Evolutionary conservation across 176 grass and related monocot genomes (phyloP).

Genomic region (Otatea glauca): DNA sequence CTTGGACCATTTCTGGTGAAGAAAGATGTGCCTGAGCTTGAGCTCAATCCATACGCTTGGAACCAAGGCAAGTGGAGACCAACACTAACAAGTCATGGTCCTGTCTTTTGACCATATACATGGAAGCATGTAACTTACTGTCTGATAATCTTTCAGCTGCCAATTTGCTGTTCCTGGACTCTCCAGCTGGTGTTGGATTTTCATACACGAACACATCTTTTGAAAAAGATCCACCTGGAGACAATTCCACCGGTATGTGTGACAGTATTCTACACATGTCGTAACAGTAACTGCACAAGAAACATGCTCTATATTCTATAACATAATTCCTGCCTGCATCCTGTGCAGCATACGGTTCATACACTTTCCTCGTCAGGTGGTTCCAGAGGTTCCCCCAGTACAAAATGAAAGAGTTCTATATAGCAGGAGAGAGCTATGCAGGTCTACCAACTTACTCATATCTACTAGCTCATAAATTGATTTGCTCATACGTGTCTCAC

Average conservation of each 20-base stretch:
- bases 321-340: background rate
- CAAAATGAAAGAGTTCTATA: slow-evolving; percentile 68
- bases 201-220: slow-evolving; percentile 85
- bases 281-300: background rate
- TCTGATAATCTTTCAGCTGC: slow-evolving; percentile 56
- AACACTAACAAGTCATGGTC: background rate
- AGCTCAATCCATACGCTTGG: slow-evolving; percentile 66
- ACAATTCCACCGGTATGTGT: slow-evolving; percentile 70
- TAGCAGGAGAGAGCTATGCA: slow-evolving; percentile 70
- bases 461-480: no score
- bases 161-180: slow-evolving; percentile 81
- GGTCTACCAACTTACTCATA: slow-evolving; percentile 30
- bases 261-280: background rate
- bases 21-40: slow-evolving; percentile 73
- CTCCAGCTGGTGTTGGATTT: slow-evolving; percentile 87
- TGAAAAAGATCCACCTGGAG: slow-evolving; percentile 55
- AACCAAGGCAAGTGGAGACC: slow-evolving; percentile 62
- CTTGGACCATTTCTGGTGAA: slow-evolving; percentile 75
- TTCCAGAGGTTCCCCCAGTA: slow-evolving; percentile 75
- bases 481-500: background rate
- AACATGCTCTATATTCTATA: background rate
- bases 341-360: slow-evolving; percentile 62
- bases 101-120: background rate
- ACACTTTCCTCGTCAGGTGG: slow-evolving; percentile 74
- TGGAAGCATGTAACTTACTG: slow-evolving; percentile 10